These are phyloP conservation scores for Fusarium nematophilum DNA, from an alignment of 2,329 filamentous ascomycete species.

Conservation along the genomic window DNA sequence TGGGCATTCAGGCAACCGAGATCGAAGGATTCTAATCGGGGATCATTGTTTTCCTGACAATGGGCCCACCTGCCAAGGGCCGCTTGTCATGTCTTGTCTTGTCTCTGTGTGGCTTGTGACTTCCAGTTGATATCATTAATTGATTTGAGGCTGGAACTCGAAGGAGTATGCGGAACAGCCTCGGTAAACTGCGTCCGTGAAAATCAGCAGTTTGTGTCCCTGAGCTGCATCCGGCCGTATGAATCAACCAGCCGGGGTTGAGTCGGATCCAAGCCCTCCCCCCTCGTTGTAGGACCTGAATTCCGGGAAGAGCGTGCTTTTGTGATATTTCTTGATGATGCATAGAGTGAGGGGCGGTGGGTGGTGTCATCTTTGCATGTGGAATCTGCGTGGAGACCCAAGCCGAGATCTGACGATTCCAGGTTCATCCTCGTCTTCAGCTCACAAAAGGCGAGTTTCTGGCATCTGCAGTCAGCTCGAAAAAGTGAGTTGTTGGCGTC, in stretches of 20 bases:
- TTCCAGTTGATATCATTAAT: background rate
- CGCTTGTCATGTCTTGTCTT: background rate
- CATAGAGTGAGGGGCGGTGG: conserved; percentile 8
- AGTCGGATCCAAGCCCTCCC: conserved; percentile 3
- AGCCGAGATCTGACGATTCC: conserved; percentile 34
- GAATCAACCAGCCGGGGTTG: conserved; percentile 13
- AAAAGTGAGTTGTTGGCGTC: too few relatives aligned
- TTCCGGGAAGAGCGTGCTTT: conserved; percentile 13
- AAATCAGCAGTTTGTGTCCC: conserved; percentile 2
- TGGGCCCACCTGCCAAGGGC: conserved; percentile 3
- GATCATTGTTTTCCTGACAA: conserved; percentile 15
- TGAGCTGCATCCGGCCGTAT: conserved; percentile 12
- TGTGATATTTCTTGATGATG: conserved; percentile 10
- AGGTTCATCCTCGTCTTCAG: conserved; percentile 5
- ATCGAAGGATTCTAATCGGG: conserved; percentile 11
- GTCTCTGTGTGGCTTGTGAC: background rate
- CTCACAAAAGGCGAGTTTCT: conserved; percentile 8
- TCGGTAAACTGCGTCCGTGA: conserved; percentile 1
- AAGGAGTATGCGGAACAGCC: too few relatives aligned
- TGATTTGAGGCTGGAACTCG: background rate
- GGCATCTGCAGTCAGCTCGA: conserved; percentile 13
- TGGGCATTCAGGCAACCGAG: conserved; percentile 4
- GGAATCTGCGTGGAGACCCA: conserved; percentile 30
- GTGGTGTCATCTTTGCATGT: conserved; percentile 42
- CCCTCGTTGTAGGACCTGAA: conserved; percentile 16